Percentiles rank a stretch among this genome's conserved stretches.
These are phyloP conservation scores for Clarireedia paspali DNA, from an alignment of 2,329 filamentous ascomycete genomes.

Conservation along the genomic window DNA sequence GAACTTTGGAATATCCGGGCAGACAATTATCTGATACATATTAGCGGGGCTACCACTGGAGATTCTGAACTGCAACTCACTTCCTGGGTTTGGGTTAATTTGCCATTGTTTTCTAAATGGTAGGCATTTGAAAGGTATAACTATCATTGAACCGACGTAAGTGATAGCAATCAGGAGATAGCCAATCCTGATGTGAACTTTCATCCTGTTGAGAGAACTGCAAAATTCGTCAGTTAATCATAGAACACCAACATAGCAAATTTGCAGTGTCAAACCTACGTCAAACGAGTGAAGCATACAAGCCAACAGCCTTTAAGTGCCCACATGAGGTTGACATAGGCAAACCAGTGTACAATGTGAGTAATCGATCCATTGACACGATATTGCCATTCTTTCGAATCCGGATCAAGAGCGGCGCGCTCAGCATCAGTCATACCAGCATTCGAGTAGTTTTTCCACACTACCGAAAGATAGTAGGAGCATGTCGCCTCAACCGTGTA, in stretches of 20 bases:
- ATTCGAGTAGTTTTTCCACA: conserved; percentile 2
- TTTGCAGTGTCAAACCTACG: background rate
- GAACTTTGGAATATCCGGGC: background rate
- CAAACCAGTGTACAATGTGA: conserved; percentile 1
- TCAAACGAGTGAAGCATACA: background rate
- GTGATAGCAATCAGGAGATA: background rate
- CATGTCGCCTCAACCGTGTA: background rate
- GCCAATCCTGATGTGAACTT: background rate
- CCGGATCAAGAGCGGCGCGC: background rate
- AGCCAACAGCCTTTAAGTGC: conserved; percentile 3
- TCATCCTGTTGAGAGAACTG: background rate
- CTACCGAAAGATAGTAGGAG: background rate
- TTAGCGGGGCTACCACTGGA: background rate
- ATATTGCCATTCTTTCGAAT: conserved; percentile 2
- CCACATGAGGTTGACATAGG: conserved; percentile 2
- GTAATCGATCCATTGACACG: conserved; percentile 3
- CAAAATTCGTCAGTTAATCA: background rate
- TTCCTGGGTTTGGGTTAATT: conserved; percentile 5
- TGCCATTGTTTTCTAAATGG: conserved; percentile 7
- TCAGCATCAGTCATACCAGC: background rate
- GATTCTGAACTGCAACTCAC: background rate
- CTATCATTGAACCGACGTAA: background rate
- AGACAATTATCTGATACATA: background rate
- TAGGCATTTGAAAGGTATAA: conserved; percentile 1
- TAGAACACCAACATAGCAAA: background rate